Conservation (phyloP, 208 protist genomes). For the Sergeia podlipaevii region DNA sequence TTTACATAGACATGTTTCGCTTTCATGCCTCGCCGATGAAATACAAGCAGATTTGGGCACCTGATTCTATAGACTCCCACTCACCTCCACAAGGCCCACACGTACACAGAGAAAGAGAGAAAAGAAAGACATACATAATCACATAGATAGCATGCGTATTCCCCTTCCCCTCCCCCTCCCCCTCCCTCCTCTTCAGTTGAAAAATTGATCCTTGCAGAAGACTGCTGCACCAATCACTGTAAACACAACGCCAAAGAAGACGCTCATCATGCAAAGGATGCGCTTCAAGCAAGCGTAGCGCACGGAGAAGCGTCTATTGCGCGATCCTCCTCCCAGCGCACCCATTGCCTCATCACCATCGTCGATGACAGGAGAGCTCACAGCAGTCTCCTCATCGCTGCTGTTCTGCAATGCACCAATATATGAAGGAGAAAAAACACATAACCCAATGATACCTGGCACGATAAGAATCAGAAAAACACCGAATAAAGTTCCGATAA, state of each 20-base stretch:
- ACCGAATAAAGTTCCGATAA: slow-evolving; percentile 58
- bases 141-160: no score
- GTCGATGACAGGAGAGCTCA: slow-evolving; percentile 1
- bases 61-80: no score
- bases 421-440: slow-evolving; percentile 37
- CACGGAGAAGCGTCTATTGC: not conserved
- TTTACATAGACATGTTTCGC: no score
- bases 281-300: slow-evolving; percentile 25
- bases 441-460: slow-evolving; percentile 51
- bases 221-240: slow-evolving; percentile 26
- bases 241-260: slow-evolving; percentile 29
- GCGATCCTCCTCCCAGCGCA: not conserved
- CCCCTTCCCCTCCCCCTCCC: no score
- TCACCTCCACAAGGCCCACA: no score
- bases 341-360: slow-evolving; percentile 4
- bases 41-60: no score
- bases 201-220: slow-evolving; percentile 24
- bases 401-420: slow-evolving; percentile 14
- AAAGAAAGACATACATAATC: no score
- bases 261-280: slow-evolving; percentile 26
- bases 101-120: no score
- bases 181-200: no score
- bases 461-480: slow-evolving; percentile 59
- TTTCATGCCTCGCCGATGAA: no score
- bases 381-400: slow-evolving; percentile 8